phyloP scores from a whole-genome alignment of 306 rosid genomes.

The Medicago truncatula region DNA sequence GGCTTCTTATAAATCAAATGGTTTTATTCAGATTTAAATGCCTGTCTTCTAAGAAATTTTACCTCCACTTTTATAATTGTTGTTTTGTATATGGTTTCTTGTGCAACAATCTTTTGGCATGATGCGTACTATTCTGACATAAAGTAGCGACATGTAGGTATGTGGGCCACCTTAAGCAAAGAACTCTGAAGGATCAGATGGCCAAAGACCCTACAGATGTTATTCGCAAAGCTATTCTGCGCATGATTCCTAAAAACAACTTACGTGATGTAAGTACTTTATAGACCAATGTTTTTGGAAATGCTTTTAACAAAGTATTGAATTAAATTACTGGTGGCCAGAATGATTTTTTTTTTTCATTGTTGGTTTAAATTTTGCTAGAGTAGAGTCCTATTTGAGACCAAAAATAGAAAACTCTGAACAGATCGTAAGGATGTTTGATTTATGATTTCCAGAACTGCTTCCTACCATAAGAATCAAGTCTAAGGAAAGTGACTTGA shows the following conservation, averaged over 20 bases:
- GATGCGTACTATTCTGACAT: conserved; percentile 40
- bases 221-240: conserved; percentile 90
- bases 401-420: background rate
- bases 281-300: conserved; percentile 24
- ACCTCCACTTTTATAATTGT: conserved; percentile 8
- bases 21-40: conserved; percentile 36
- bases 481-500: background rate
- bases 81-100: conserved; percentile 23
- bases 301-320: conserved; percentile 7
- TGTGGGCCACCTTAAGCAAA: conserved; percentile 83
- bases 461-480: background rate
- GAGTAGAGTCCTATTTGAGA: conserved; percentile 25
- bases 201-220: conserved; percentile 93
- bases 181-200: conserved; percentile 88
- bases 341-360: background rate
- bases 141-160: conserved; percentile 63
- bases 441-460: conserved; percentile 12
- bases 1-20: conserved; percentile 20
- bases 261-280: conserved; percentile 75
- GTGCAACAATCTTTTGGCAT: background rate
- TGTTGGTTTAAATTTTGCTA: conserved; percentile 14
- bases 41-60: conserved; percentile 11
- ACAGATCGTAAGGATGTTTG: background rate
- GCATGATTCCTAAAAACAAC: conserved; percentile 96
- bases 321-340: background rate